Evolutionary conservation across 1,284 basidiomycete genomes (phyloP), one percentile per base, ranked within the genome.

Genomic region (Ceratobasidium papillatum): DNA sequence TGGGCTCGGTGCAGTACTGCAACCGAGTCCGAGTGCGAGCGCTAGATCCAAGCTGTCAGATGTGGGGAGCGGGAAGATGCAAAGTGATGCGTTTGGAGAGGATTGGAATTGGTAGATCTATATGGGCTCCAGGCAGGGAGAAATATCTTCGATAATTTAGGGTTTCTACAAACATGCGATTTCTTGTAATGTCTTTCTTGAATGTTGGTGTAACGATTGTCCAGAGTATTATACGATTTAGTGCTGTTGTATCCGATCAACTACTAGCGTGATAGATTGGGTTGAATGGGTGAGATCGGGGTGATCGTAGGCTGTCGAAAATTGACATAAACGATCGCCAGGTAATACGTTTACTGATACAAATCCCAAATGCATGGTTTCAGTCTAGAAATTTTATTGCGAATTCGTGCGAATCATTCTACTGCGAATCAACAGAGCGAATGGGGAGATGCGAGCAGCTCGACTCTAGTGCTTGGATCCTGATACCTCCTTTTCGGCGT

Each of bases 401-500:
- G 52, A 59, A 49, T 69, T 22, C 22, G 22, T n/a, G 36, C n/a
- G 45, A 58, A 22, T 36, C 12, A 19, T 9, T 59, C 56, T 59
- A 59, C 43, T 49, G 27, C 68, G n/a, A 38, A 52, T 45, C 38
- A 22, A 47, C 62, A 32, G 19, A 41, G 27, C 9, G 22, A 41
- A 11, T 3, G 25, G 4, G 22, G 17, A 22, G 52, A 11, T 36
- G 8, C 22, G 36, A 22, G 52, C 19, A n/a, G 1, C 51, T n/a
- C n/a, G n/a, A 56, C 36, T 27, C 34, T 25, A 63, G 43, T 56
- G 65, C 54, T 75, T 64, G 25, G 65, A 61, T 59, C 45, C 61
- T 52, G 71, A 38, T 11, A 76, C 79, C 45, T 76, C 90, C 83
- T 91, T 92, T 85, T 93, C 92, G 63, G 92, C 92, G 80, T 92